Conservation (phyloP, 257 asterid genomes). For the Solanum sejunctum region DNA sequence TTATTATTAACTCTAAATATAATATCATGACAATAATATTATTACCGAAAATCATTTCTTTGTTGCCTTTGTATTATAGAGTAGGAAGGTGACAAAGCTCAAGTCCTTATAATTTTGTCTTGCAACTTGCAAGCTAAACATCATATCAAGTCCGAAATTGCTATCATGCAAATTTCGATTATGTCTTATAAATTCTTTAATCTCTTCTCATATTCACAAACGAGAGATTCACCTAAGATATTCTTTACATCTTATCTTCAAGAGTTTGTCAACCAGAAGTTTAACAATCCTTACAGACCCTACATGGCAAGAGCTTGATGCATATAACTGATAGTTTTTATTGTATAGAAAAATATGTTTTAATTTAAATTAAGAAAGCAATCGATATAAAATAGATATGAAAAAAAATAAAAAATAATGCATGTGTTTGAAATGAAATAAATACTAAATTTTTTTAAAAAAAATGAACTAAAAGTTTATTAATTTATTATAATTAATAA, state of each 20-base stretch:
- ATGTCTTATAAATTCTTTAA: neutral
- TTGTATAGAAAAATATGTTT: too few species aligned
- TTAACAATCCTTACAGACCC: neutral
- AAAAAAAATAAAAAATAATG: too few species aligned
- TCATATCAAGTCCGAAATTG: neutral
- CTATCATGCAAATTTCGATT: neutral
- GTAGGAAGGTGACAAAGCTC: neutral
- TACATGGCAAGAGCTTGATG: neutral
- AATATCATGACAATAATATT: too few species aligned
- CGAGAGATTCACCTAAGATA: neutral
- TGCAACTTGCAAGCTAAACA: neutral
- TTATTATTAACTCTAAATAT: too few species aligned
- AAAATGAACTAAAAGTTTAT: too few species aligned
- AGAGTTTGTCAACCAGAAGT: neutral
- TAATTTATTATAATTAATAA: too few species aligned
- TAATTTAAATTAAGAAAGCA: too few species aligned
- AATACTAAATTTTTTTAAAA: too few species aligned
- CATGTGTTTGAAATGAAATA: too few species aligned
- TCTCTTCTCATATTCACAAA: neutral
- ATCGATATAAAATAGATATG: too few species aligned
- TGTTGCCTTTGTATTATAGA: neutral
- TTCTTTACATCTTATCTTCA: neutral
- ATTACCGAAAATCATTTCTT: neutral
- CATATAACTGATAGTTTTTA: too few species aligned
- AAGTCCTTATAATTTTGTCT: neutral